Percentiles rank a stretch among this genome's conserved stretches.
These are phyloP conservation scores for Sambucus nigra DNA, from an alignment of 129 eudicot genomes.

Conservation along the genomic window DNA sequence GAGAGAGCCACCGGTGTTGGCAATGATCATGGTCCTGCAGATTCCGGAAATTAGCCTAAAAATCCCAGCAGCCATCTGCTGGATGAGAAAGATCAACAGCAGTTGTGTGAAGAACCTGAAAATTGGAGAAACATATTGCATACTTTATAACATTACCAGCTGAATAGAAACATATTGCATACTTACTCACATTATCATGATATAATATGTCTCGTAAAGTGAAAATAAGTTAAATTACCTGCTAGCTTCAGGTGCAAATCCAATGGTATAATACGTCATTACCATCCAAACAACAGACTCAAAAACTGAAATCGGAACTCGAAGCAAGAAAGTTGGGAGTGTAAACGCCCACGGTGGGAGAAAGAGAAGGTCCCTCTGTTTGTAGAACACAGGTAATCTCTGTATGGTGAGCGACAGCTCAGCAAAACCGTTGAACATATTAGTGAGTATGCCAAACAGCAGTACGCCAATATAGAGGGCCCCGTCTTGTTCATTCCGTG, in stretches of 20 bases:
- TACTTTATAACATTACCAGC: no score
- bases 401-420: conserved; percentile 62
- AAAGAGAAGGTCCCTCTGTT: conserved; percentile 77
- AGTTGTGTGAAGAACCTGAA: conserved; percentile 87
- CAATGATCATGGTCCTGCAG: conserved; percentile 81
- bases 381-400: conserved; percentile 88
- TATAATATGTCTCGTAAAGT: no score
- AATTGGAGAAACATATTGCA: neutral
- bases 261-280: conserved; percentile 75
- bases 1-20: conserved; percentile 84
- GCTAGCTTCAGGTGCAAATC: conserved; percentile 84
- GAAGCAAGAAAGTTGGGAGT: conserved; percentile 60
- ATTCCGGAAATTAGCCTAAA: conserved; percentile 74
- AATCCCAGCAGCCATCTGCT: conserved; percentile 92
- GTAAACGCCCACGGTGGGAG: conserved; percentile 85
- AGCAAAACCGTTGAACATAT: conserved; percentile 80
- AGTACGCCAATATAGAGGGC: conserved; percentile 68
- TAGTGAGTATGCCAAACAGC: conserved; percentile 50
- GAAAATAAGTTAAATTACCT: conserved; percentile 26
- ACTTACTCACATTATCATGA: no score
- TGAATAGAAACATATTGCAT: no score
- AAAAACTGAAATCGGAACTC: conserved; percentile 64
- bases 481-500: conserved; percentile 54
- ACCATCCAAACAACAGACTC: conserved; percentile 69
- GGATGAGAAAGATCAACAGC: conserved; percentile 62